These are phyloP conservation scores for Zygoascus meyerae DNA, from an alignment of 1,139 yeast genomes.

Conservation along the genomic window DNA sequence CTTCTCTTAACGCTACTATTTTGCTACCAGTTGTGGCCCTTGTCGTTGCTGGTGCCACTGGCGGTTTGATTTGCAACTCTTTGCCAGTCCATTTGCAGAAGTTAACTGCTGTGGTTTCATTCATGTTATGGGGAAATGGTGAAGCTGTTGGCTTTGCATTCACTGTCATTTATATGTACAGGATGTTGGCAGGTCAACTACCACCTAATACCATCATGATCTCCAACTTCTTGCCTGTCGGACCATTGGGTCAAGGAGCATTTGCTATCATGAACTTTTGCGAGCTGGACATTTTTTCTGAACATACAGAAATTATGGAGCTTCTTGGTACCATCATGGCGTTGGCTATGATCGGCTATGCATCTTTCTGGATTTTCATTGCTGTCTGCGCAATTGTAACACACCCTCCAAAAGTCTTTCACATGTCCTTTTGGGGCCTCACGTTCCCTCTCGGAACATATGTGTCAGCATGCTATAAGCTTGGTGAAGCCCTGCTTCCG, in stretches of 20 bases:
- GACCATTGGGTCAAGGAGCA: conserved; percentile 78
- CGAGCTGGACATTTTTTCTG: conserved; percentile 1
- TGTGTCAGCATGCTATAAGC: conserved; percentile 52
- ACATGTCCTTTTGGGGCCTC: conserved; percentile 74
- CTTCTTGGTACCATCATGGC: conserved; percentile 29
- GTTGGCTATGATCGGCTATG: conserved; percentile 51
- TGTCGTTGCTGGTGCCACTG: conserved; percentile 67
- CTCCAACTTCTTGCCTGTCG: conserved; percentile 56
- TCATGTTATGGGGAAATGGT: conserved; percentile 65
- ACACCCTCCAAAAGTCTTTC: conserved; percentile 41
- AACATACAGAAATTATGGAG: conserved; percentile 1
- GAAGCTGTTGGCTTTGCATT: conserved; percentile 54
- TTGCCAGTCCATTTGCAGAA: conserved; percentile 44
- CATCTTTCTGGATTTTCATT: conserved; percentile 56
- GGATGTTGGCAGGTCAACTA: conserved; percentile 51
- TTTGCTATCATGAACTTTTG: conserved; percentile 57
- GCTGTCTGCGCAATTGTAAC: conserved; percentile 36
- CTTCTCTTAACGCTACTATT: conserved; percentile 39
- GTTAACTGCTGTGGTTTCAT: conserved; percentile 49
- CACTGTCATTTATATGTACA: conserved; percentile 52
- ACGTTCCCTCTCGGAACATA: conserved; percentile 90
- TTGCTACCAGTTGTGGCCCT: conserved; percentile 70
- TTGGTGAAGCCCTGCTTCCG: conserved; percentile 44
- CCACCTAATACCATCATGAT: conserved; percentile 49
- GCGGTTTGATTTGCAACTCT: conserved; percentile 46